These are phyloP conservation scores for Sclerotinia minor DNA, from an alignment of 2,329 filamentous ascomycete species.

Conservation along the genomic window DNA sequence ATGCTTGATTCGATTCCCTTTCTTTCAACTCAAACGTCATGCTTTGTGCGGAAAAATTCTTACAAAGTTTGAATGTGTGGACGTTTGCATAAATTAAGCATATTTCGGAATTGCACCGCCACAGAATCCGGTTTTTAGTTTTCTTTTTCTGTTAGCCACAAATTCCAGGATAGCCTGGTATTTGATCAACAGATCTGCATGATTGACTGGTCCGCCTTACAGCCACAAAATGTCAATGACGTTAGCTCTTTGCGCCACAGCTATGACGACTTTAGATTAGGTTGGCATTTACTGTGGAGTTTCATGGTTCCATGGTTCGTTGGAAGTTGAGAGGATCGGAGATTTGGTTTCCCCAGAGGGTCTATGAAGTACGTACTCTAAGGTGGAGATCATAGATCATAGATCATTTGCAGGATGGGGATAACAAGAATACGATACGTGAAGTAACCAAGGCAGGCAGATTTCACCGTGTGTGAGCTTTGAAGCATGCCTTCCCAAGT, in stretches of 20 bases:
- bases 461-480: background rate
- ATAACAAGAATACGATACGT: too few relatives aligned
- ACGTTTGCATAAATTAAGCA: background rate
- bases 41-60: background rate
- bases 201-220: slow-evolving; percentile 12
- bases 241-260: background rate
- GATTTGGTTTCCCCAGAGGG: background rate
- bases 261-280: slow-evolving; percentile 22
- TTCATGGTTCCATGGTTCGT: background rate
- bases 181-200: background rate
- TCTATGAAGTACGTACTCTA: background rate
- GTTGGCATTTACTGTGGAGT: background rate
- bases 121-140: slow-evolving; percentile 3
- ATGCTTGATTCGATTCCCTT: background rate
- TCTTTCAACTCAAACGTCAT: slow-evolving; percentile 4
- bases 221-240: slow-evolving; percentile 7
- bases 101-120: slow-evolving; percentile 6
- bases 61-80: too few relatives aligned
- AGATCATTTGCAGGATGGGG: background rate
- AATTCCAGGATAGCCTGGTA: too few relatives aligned
- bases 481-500: background rate
- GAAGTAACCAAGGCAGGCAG: background rate
- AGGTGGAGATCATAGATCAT: too few relatives aligned
- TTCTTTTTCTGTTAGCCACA: background rate
- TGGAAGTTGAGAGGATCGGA: too few relatives aligned